A percentile compares a stretch with the other conserved stretches of the same genome.
These are phyloP conservation scores for Rhodosporidiobolus sp. DNA, from an alignment of 768 basidiomycete species.

Conservation along the genomic window DNA sequence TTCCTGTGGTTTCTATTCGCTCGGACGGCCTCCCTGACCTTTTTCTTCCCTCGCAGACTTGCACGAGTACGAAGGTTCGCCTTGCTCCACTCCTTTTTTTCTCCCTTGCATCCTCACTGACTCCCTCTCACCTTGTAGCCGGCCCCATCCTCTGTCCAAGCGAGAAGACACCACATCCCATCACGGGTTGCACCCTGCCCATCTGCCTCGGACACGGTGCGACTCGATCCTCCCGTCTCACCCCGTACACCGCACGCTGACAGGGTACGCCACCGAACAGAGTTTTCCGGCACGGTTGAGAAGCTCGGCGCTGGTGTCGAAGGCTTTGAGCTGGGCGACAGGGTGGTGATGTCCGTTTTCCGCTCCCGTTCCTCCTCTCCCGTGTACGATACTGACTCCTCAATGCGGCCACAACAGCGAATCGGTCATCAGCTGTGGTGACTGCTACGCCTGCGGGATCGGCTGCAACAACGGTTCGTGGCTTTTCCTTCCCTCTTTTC, in stretches of 20 bases:
- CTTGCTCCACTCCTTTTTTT: too few relatives aligned
- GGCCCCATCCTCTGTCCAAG: slow-evolving; percentile 48
- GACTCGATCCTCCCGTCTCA: slow-evolving; percentile 36
- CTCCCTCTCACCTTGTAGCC: neutral
- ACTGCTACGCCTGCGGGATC: slow-evolving; percentile 49
- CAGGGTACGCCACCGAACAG: slow-evolving; percentile 15
- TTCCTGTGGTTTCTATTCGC: too few relatives aligned
- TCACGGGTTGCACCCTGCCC: slow-evolving; percentile 52
- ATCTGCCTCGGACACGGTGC: slow-evolving; percentile 54
- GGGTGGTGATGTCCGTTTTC: slow-evolving; percentile 45
- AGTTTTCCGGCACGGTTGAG: slow-evolving; percentile 27
- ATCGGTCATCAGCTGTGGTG: slow-evolving; percentile 51
- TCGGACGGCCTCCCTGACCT: too few relatives aligned
- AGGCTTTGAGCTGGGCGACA: slow-evolving; percentile 49
- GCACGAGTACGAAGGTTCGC: slow-evolving; percentile 51
- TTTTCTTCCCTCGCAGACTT: slow-evolving; percentile 34
- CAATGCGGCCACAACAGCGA: slow-evolving; percentile 47
- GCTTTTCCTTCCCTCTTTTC: neutral
- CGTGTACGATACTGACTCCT: neutral
- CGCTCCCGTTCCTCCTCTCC: neutral
- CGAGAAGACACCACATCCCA: slow-evolving; percentile 46
- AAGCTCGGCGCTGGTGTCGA: slow-evolving; percentile 48
- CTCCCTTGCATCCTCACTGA: neutral
- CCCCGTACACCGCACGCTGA: neutral
- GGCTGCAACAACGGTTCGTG: slow-evolving; percentile 32